phyloP scores from a whole-genome alignment of 495 filamentous ascomycete species.

The Penicillium manginii region DNA sequence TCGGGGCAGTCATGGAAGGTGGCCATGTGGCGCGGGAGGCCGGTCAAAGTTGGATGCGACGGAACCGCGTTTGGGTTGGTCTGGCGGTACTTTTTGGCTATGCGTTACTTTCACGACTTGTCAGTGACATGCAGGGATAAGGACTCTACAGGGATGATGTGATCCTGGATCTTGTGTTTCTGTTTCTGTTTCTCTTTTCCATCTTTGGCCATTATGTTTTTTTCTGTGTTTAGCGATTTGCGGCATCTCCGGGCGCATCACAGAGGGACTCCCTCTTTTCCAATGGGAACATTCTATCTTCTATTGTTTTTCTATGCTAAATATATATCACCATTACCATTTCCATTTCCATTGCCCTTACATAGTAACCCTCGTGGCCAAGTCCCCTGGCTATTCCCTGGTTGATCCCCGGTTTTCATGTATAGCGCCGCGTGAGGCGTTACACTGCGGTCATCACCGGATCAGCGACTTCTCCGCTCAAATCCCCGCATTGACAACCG shows the following conservation, averaged over 20 bases:
- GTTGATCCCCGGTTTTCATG: background rate
- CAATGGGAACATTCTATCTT: background rate
- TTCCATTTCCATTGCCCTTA: too few species aligned
- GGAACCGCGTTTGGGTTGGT: slow-evolving; percentile 74
- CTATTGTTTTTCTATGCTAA: slow-evolving; percentile 2
- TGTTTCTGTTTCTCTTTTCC: slow-evolving; percentile 1
- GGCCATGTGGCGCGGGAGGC: slow-evolving; percentile 73
- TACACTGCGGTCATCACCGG: slow-evolving; percentile 29
- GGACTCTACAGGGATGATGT: slow-evolving; percentile 12
- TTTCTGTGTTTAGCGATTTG: slow-evolving; percentile 11
- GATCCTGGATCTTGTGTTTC: slow-evolving; percentile 6
- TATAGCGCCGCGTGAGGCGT: slow-evolving; percentile 12
- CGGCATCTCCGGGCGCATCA: slow-evolving; percentile 27
- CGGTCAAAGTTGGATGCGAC: slow-evolving; percentile 77
- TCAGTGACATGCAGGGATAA: slow-evolving; percentile 60
- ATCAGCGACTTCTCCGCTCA: slow-evolving; percentile 22
- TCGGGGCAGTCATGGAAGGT: slow-evolving; percentile 81
- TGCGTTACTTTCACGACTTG: slow-evolving; percentile 73
- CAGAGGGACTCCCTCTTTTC: slow-evolving; percentile 3
- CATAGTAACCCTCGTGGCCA: too few species aligned
- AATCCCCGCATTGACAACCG: slow-evolving; percentile 13
- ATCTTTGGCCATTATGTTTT: slow-evolving; percentile 6
- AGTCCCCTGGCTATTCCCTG: background rate
- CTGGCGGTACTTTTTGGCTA: slow-evolving; percentile 73
- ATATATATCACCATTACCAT: too few species aligned